Evolutionary conservation across 768 basidiomycete genomes (phyloP).

Genomic region (Pholiota molesta): DNA sequence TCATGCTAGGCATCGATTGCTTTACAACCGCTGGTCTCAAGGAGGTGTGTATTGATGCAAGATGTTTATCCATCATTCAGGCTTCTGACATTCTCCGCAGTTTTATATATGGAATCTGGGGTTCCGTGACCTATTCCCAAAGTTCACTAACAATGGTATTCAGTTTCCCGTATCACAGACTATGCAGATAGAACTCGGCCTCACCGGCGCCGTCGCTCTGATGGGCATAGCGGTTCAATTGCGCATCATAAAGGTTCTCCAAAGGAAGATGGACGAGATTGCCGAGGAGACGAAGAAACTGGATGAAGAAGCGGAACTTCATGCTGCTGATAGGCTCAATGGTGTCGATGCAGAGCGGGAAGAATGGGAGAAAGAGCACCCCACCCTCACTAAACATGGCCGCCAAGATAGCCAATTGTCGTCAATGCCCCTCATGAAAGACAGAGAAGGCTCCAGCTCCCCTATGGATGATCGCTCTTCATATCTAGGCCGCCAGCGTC

Average conservation of each 20-base stretch:
- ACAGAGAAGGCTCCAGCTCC: constrained; percentile 49
- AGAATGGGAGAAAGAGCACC: constrained; percentile 89
- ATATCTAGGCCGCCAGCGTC: constrained; percentile 56
- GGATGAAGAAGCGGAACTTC: constrained; percentile 76
- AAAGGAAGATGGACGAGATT: constrained; percentile 79
- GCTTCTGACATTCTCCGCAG: constrained; percentile 39
- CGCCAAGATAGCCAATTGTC: constrained; percentile 68
- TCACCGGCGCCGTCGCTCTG: constrained; percentile 80
- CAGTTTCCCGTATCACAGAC: constrained; percentile 84
- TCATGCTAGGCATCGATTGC: constrained; percentile 94
- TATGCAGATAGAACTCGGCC: constrained; percentile 92
- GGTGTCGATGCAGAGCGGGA: constrained; percentile 69
- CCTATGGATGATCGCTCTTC: constrained; percentile 56
- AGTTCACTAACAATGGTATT: constrained; percentile 66
- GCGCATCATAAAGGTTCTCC: constrained; percentile 80
- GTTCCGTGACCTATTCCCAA: constrained; percentile 78
- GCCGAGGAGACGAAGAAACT: constrained; percentile 70
- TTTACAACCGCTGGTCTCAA: constrained; percentile 91
- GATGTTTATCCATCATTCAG: constrained; percentile 12
- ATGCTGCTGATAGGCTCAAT: constrained; percentile 71
- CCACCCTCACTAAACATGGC: constrained; percentile 59
- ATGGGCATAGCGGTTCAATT: constrained; percentile 92
- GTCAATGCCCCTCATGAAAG: constrained; percentile 67
- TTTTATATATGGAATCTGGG: constrained; percentile 98
- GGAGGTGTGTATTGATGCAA: constrained; percentile 58